These are phyloP conservation scores for Carex myosuroides DNA, from an alignment of 176 grass and related monocot genomes.

Conservation along the genomic window DNA sequence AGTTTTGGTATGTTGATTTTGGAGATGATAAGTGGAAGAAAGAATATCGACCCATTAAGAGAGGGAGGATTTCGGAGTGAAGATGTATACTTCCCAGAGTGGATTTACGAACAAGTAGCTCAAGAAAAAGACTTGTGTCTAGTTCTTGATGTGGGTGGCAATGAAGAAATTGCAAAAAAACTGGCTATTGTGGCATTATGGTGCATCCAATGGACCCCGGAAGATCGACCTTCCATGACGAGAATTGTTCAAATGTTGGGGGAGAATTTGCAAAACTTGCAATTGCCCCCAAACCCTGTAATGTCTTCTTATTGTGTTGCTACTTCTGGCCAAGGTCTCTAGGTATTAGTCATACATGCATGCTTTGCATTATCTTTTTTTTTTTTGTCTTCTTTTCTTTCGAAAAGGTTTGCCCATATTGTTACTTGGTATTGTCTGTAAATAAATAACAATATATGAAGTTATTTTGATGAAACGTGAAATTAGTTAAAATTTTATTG, in stretches of 20 bases:
- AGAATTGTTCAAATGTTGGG: conserved; percentile 26
- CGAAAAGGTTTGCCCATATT: too few relatives aligned
- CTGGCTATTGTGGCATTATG: neutral
- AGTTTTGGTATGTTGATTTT: conserved; percentile 27
- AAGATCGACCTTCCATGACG: conserved; percentile 18
- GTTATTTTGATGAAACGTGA: too few relatives aligned
- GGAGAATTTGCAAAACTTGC: neutral
- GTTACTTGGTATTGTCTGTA: too few relatives aligned
- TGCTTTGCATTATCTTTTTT: too few relatives aligned
- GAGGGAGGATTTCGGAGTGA: neutral
- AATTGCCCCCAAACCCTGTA: conserved; percentile 9
- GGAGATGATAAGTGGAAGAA: conserved; percentile 40
- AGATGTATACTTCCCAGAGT: conserved; percentile 25
- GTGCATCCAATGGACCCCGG: conserved; percentile 35
- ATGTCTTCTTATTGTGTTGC: neutral
- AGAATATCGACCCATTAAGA: neutral
- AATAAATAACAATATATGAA: too few relatives aligned
- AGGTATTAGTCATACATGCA: too few relatives aligned
- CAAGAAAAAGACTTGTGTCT: neutral
- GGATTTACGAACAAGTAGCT: conserved; percentile 45
- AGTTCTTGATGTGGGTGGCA: neutral
- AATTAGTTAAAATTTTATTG: too few relatives aligned
- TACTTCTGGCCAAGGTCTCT: too few relatives aligned
- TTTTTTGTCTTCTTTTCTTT: too few relatives aligned
- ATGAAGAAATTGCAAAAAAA: neutral